These are phyloP conservation scores for Paramecium pentaurelia DNA, from an alignment of 73 alveolate genomes.

Conservation along the genomic window DNA sequence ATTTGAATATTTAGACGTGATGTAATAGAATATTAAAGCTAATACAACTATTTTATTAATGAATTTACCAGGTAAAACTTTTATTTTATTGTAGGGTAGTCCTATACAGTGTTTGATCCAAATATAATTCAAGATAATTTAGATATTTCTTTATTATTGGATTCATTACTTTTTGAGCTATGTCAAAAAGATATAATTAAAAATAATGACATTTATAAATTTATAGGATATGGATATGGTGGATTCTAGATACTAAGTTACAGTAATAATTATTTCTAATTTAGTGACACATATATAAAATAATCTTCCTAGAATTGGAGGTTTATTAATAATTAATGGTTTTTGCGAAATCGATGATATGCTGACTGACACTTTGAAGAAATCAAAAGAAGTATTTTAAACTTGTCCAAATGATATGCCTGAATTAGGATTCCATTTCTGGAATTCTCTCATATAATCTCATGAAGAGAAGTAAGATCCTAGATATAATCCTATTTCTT, in stretches of 20 bases:
- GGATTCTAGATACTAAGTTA: slow-evolving; percentile 40
- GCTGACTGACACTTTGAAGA: slow-evolving; percentile 43
- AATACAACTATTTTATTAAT: slow-evolving; percentile 29
- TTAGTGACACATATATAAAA: neutral
- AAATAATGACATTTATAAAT: neutral
- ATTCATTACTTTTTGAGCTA: slow-evolving; percentile 22
- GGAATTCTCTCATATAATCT: slow-evolving; percentile 38
- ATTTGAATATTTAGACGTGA: slow-evolving; percentile 20
- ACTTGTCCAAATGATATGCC: slow-evolving; percentile 62
- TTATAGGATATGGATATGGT: slow-evolving; percentile 58
- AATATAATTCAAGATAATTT: slow-evolving; percentile 6
- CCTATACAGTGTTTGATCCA: slow-evolving; percentile 45
- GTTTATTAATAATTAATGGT: slow-evolving; percentile 19
- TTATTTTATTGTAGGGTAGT: slow-evolving; percentile 34
- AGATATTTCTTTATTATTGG: slow-evolving; percentile 20
- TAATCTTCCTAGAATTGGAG: slow-evolving; percentile 28
- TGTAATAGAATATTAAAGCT: neutral
- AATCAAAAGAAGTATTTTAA: slow-evolving; percentile 51
- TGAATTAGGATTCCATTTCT: slow-evolving; percentile 45
- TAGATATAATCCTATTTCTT: slow-evolving; percentile 33
- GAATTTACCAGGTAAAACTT: slow-evolving; percentile 51
- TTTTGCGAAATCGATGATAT: slow-evolving; percentile 53
- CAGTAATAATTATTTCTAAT: neutral
- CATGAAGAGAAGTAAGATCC: slow-evolving; percentile 32
- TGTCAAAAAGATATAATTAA: neutral